phyloP scores from a whole-genome alignment of 805 yeast genomes.

The Torulaspora indica region DNA sequence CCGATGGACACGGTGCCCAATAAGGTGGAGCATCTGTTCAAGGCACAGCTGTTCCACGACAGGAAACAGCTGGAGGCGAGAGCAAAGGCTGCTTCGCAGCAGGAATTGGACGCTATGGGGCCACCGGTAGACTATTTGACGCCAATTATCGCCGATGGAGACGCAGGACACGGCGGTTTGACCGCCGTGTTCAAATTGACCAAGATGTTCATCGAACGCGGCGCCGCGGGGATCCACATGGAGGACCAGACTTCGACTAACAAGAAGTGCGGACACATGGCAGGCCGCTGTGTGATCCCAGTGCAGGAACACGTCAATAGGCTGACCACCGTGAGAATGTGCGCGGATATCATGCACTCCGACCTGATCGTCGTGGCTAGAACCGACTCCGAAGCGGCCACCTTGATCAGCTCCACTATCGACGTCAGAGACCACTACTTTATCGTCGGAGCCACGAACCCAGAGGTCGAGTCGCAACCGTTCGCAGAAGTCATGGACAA shows the following conservation, averaged over 20 bases:
- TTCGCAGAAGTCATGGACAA: conserved; percentile 71
- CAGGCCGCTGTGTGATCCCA: conserved; percentile 95
- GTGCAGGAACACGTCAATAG: conserved; percentile 96
- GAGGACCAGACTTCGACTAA: conserved; percentile 99
- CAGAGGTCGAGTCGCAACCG: conserved; percentile 53
- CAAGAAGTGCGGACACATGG: conserved; percentile 99
- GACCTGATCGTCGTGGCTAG: conserved; percentile 87
- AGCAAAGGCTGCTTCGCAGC: conserved; percentile 48
- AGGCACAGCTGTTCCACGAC: conserved; percentile 96
- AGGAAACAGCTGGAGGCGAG: conserved; percentile 91
- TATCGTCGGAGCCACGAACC: conserved; percentile 86
- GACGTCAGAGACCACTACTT: conserved; percentile 94
- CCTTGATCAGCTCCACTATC: conserved; percentile 86
- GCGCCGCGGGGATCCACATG: conserved; percentile 98
- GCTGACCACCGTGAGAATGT: conserved; percentile 86
- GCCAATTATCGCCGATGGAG: conserved; percentile 96
- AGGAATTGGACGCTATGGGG: conserved; percentile 61
- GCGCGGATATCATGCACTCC: conserved; percentile 89
- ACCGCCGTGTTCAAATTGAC: conserved; percentile 94
- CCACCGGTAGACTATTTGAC: conserved; percentile 82
- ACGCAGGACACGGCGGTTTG: conserved; percentile 98
- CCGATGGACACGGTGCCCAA: conserved; percentile 99
- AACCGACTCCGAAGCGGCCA: conserved; percentile 97
- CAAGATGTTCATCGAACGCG: conserved; percentile 92
- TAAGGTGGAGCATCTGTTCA: conserved; percentile 94